Conservation (phyloP, 1,139 yeast genomes). For the Blastobotrys raffinosifermentans region DNA sequence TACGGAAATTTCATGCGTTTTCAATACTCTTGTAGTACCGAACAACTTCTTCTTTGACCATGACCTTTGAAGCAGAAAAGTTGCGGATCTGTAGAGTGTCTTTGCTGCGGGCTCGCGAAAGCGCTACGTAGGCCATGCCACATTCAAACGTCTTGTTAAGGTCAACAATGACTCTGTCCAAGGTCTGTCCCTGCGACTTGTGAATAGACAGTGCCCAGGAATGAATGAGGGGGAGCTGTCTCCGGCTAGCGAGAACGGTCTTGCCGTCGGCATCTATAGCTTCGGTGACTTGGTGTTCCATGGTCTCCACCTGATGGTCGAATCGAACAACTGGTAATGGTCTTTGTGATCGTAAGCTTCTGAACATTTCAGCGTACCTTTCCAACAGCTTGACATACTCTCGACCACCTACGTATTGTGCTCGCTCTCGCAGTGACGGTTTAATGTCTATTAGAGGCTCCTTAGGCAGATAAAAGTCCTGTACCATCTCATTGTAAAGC, state of each 20-base stretch:
- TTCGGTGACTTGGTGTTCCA: neutral
- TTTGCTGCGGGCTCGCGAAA: conserved; percentile 78
- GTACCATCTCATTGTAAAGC: neutral
- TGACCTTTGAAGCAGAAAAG: conserved; percentile 57
- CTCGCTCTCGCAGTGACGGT: neutral
- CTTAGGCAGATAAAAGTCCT: neutral
- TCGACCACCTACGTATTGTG: too few relatives aligned
- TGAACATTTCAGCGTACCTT: neutral
- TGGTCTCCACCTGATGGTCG: neutral
- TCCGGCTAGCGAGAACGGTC: conserved; percentile 34
- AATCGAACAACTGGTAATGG: neutral
- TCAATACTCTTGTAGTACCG: conserved; percentile 51
- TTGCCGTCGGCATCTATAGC: conserved; percentile 6
- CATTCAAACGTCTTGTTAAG: conserved; percentile 65
- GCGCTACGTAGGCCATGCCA: conserved; percentile 87
- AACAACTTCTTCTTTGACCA: conserved; percentile 60
- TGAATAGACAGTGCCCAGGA: conserved; percentile 92
- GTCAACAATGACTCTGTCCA: conserved; percentile 72
- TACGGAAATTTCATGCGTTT: too few relatives aligned
- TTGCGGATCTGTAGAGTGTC: conserved; percentile 69
- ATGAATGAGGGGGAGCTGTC: conserved; percentile 66
- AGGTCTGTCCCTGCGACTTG: conserved; percentile 88
- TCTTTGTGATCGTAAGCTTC: neutral
- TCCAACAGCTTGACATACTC: neutral
- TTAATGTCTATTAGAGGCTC: too few relatives aligned